Conservation (phyloP, 2,329 filamentous ascomycete species). For the Sporothrix pallida region DNA sequence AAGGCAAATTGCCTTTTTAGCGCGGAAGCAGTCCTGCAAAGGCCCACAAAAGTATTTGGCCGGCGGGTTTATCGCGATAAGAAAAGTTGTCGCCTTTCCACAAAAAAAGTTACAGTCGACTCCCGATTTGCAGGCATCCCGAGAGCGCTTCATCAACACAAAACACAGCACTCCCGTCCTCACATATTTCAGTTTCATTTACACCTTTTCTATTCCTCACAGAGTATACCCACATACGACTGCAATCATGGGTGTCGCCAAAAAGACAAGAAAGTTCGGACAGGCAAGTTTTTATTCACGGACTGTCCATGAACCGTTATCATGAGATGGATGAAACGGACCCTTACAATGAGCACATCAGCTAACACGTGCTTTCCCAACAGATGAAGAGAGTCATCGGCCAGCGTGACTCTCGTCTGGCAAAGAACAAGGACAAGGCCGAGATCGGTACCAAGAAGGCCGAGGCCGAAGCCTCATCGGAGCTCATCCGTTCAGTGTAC, state of each 20-base stretch:
- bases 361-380: background rate
- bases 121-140: background rate
- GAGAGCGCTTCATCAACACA: constrained; percentile 22
- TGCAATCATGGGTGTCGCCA: constrained; percentile 79
- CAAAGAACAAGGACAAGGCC: constrained; percentile 74
- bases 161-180: constrained; percentile 4
- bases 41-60: background rate
- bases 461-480: constrained; percentile 42
- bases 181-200: background rate
- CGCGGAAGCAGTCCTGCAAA: constrained; percentile 8
- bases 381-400: constrained; percentile 83
- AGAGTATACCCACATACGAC: background rate
- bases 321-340: background rate
- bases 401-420: constrained; percentile 77
- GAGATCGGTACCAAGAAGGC: constrained; percentile 55
- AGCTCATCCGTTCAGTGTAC: constrained; percentile 39
- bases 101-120: background rate
- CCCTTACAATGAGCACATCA: background rate
- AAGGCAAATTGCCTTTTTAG: background rate
- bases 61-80: constrained; percentile 31
- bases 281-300: constrained; percentile 30
- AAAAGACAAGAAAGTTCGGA: constrained; percentile 92
- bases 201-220: background rate
- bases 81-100: constrained; percentile 16
- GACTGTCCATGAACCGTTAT: background rate